phyloP scores from a whole-genome alignment of 129 eudicot species.

The Saussurea involucrata region DNA sequence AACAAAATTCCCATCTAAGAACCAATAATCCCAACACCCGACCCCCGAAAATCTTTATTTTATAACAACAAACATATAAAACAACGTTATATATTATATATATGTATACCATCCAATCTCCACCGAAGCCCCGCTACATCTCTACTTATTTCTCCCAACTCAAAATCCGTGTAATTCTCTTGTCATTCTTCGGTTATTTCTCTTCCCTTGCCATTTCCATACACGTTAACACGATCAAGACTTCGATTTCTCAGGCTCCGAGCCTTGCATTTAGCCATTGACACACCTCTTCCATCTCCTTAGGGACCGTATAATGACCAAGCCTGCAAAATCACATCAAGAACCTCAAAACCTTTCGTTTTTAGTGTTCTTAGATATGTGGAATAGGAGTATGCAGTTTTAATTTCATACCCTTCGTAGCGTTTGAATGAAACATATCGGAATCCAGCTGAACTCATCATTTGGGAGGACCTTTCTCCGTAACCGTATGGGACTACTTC shows the following conservation, averaged over 20 bases:
- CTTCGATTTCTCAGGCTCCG: conserved; percentile 39
- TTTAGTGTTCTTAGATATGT: neutral
- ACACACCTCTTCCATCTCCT: conserved; percentile 91
- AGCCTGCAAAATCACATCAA: conserved; percentile 51
- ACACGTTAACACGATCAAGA: neutral
- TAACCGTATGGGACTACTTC: conserved; percentile 71
- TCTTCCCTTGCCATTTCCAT: neutral
- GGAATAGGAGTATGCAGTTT: neutral
- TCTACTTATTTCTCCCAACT: conserved; percentile 31
- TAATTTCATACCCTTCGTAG: conserved; percentile 35
- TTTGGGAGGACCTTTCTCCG: conserved; percentile 69
- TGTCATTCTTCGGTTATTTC: conserved; percentile 29
- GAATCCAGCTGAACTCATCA: conserved; percentile 74
- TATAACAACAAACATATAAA: conserved; percentile 25
- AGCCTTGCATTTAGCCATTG: conserved; percentile 65
- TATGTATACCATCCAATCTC: conserved; percentile 33
- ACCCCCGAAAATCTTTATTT: conserved; percentile 26
- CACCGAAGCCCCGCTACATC: conserved; percentile 25
- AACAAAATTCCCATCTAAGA: conserved; percentile 38
- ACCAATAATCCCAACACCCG: conserved; percentile 34
- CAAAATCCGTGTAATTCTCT: conserved; percentile 26
- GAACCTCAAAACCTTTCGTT: neutral
- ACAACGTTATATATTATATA: conserved; percentile 27
- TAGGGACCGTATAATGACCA: conserved; percentile 90
- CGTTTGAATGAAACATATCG: conserved; percentile 57